phyloP scores from a whole-genome alignment of 164 flowering plant genomes.

The Annona squamosa region DNA sequence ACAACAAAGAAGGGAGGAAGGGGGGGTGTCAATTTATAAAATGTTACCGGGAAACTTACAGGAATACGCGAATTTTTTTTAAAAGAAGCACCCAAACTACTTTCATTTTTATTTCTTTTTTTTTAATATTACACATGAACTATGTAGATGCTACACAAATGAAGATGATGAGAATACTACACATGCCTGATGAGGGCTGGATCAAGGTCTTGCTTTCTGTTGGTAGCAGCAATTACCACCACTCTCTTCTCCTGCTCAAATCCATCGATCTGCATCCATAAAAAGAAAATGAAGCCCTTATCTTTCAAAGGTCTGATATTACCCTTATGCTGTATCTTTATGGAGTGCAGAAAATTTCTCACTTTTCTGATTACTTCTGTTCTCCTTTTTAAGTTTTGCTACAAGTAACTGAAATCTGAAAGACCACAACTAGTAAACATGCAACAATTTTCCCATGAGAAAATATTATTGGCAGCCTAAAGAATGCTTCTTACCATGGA shows the following conservation, averaged over 20 bases:
- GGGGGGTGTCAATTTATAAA: not conserved
- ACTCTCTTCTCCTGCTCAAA: conserved; percentile 92
- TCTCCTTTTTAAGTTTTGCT: not conserved
- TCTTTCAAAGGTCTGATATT: not conserved
- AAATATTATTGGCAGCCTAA: not conserved
- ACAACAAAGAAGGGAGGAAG: not conserved
- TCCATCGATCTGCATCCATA: conserved; percentile 71
- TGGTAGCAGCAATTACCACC: conserved; percentile 97
- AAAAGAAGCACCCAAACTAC: no score
- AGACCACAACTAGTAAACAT: not conserved
- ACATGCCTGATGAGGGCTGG: conserved; percentile 86
- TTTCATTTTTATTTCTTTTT: no score
- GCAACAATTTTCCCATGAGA: not conserved
- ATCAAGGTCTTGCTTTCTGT: conserved; percentile 96
- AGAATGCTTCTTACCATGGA: not conserved
- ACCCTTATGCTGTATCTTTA: not conserved
- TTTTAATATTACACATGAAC: not conserved
- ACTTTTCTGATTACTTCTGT: no score
- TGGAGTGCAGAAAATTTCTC: not conserved
- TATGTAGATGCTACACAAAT: not conserved
- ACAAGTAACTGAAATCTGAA: not conserved
- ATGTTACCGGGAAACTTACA: not conserved
- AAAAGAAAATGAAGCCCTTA: not conserved
- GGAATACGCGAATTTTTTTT: not conserved
- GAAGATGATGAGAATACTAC: not conserved